A percentile compares a stretch with the other conserved stretches of the same genome.
Conservation (phyloP, 1,139 yeast species). For the Barnettozyma hawaiiensis region DNA sequence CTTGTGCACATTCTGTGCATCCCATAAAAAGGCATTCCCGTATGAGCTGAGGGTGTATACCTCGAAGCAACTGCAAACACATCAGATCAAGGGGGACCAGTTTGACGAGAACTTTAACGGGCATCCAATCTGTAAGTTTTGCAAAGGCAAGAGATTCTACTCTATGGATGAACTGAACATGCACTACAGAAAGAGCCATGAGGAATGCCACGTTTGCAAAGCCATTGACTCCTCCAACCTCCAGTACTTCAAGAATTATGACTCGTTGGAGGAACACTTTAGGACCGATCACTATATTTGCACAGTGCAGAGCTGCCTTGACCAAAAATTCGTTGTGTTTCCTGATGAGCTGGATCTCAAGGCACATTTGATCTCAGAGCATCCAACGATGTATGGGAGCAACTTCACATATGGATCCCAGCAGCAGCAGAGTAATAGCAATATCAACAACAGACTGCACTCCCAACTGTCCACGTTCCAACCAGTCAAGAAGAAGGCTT, state of each 20-base stretch:
- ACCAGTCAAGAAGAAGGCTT: constrained; percentile 14
- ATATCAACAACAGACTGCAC: constrained; percentile 55
- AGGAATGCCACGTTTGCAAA: constrained; percentile 87
- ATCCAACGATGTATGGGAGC: constrained; percentile 53
- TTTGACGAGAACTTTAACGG: constrained; percentile 63
- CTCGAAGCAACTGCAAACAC: constrained; percentile 58
- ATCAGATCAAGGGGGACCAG: constrained; percentile 61
- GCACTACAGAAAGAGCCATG: constrained; percentile 83
- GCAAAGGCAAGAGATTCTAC: constrained; percentile 69
- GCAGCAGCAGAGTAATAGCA: constrained; percentile 15
- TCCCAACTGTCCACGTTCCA: constrained; percentile 64
- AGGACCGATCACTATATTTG: constrained; percentile 70
- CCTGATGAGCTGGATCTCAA: constrained; percentile 79
- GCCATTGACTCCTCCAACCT: constrained; percentile 59
- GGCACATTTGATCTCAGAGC: constrained; percentile 84
- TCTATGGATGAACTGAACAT: constrained; percentile 81
- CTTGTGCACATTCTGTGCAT: constrained; percentile 71
- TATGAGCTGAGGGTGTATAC: constrained; percentile 62
- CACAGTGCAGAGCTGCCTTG: constrained; percentile 75
- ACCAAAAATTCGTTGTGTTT: constrained; percentile 87
- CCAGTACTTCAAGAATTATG: constrained; percentile 75
- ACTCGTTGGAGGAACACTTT: constrained; percentile 70
- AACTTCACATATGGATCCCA: constrained; percentile 40
- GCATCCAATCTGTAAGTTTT: constrained; percentile 86
- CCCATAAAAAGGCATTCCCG: constrained; percentile 72